These are phyloP conservation scores for Schoenoplectus triqueter DNA, from an alignment of 202 grass and related monocot species.

Conservation along the genomic window DNA sequence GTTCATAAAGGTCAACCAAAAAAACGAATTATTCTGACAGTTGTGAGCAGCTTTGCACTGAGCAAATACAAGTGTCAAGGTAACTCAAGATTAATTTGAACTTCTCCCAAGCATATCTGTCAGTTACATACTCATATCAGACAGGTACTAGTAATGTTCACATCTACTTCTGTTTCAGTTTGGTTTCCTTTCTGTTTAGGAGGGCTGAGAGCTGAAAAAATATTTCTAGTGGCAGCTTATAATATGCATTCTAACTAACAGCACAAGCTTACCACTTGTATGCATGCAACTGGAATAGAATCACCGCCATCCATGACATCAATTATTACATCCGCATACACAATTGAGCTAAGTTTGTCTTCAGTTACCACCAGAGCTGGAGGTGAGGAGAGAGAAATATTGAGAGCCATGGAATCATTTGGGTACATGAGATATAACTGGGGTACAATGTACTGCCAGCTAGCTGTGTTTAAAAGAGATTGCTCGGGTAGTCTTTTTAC, in stretches of 20 bases:
- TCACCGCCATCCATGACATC: constrained; percentile 64
- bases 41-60: not conserved
- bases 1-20: not conserved
- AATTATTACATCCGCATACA: constrained; percentile 77
- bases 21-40: not conserved
- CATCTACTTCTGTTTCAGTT: constrained; percentile 7
- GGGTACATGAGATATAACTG: constrained; percentile 84
- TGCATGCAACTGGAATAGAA: constrained; percentile 78
- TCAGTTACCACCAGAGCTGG: constrained; percentile 63
- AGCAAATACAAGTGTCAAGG: not conserved
- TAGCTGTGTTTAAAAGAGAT: constrained; percentile 86
- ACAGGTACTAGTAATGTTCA: not conserved
- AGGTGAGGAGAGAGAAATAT: constrained; percentile 83
- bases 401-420: constrained; percentile 84
- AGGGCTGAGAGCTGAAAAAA: not conserved
- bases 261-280: constrained; percentile 73
- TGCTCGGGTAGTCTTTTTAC: constrained; percentile 88
- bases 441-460: constrained; percentile 90
- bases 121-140: constrained; percentile 9
- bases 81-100: not conserved
- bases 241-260: constrained; percentile 19
- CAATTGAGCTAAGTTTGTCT: constrained; percentile 62
- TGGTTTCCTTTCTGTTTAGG: constrained; percentile 13
- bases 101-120: not conserved
- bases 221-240: not conserved